Evolutionary conservation across 2,329 filamentous ascomycete genomes (phyloP), one percentile per base, ranked within the genome.

Genomic region (Exophiala spinifera): DNA sequence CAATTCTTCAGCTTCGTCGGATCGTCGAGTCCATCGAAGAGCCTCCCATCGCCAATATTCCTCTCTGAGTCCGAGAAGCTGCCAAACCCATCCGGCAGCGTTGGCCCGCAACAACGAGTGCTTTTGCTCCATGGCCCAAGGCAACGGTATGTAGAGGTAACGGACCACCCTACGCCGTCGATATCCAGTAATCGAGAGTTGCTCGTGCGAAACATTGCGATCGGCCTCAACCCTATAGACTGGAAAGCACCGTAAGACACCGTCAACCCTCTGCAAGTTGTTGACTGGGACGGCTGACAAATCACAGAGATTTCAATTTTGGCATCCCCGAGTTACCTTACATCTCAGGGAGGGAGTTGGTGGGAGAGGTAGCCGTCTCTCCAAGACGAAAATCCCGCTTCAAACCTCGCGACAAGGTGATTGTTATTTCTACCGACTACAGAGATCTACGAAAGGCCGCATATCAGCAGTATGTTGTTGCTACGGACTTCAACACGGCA

Each of bases 161-260:
- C 33, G 20, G 52, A 55, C 37, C 52, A 55, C 34, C 48, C 48
- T 28, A 58, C 43, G 0, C 56, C 56, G 8, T 31, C 40, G 23
- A 45, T 50, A 20, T 33, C 46, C 31, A 49, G 51, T 15, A 40
- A 51, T 39, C 46, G 51, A 44, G 60, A 62, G 51, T 20, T 62
- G 17, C 50, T 62, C 2, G 60, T 62, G 28, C 50, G 51, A 14
- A 59, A 52, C 23, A 43, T 40, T 25, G 50, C 49, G 11, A 84
- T 89, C 62, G 87, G 87, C 0, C 71, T 91, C 34, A 91, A 91
- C 63, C 88, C 88, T 0, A 87, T 91, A 51, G 88, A 89, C 66
- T 88, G 83, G 83, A 88, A 88, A 72, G 57, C 57, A 46, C 57
- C 57, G 54, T 31, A 31, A 31, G 28, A 31, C 28, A 6, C 3